Evolutionary conservation across 2,329 filamentous ascomycete species (phyloP).

Genomic region (Aspergillus calidoustus): DNA sequence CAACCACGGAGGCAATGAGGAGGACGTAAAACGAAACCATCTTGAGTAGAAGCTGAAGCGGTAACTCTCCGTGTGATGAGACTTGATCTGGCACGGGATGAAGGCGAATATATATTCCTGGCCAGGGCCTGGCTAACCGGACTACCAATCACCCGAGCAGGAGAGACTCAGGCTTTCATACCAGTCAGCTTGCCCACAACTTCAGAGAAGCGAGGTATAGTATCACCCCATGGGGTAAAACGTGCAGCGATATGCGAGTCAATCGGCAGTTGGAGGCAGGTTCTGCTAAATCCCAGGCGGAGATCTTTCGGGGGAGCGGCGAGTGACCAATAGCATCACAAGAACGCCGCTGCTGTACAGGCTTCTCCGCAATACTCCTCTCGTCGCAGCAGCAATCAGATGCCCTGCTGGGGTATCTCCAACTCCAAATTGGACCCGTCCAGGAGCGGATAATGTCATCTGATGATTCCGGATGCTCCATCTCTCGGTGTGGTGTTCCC

Average conservation of each 20-base stretch:
- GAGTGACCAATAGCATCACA: background rate
- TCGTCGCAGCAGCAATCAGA: background rate
- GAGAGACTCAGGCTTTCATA: background rate
- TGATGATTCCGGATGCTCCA: background rate
- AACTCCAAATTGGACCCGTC: background rate
- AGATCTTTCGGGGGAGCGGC: conserved; percentile 5
- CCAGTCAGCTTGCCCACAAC: background rate
- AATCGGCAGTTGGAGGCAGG: background rate
- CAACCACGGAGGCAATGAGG: conserved; percentile 18
- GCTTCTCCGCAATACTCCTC: background rate
- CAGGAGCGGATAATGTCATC: background rate
- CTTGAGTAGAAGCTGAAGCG: background rate
- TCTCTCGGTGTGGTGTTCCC: background rate
- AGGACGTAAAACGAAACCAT: conserved; percentile 19
- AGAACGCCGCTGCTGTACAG: background rate
- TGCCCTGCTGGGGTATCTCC: background rate
- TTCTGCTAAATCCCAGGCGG: background rate
- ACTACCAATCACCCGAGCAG: background rate
- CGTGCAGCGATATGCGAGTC: background rate
- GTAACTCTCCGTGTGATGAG: background rate
- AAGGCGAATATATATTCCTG: background rate
- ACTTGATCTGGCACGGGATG: background rate
- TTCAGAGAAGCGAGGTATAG: background rate
- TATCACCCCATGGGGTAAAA: background rate
- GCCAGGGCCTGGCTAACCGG: background rate